A percentile compares a stretch with the other conserved stretches of the same genome.
Evolutionary conservation across 495 filamentous ascomycete species (phyloP).

Genomic region (Thermothielavioides terrestris): DNA sequence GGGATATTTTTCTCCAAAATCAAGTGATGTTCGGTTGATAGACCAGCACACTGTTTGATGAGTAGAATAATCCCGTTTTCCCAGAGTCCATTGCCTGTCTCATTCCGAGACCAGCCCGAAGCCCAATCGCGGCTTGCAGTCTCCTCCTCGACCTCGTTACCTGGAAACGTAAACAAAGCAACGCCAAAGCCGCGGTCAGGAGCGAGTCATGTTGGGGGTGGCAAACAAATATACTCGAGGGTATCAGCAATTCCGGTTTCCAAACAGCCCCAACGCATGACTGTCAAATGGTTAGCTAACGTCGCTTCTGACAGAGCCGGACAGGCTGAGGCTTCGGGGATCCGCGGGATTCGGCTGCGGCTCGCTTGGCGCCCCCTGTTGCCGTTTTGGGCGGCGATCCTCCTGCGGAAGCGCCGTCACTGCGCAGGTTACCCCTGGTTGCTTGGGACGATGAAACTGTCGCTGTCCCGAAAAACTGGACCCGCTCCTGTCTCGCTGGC

Average conservation of each 20-base stretch:
- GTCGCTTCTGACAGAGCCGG: background rate
- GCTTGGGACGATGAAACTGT: background rate
- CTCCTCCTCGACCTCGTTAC: too few relatives aligned
- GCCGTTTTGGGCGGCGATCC: background rate
- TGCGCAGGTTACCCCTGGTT: background rate
- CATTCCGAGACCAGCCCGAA: too few relatives aligned
- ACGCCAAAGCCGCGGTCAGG: background rate
- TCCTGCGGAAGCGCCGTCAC: background rate
- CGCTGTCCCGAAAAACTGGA: slow-evolving; percentile 1
- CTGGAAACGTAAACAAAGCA: too few relatives aligned
- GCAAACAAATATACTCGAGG: background rate
- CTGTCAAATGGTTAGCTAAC: background rate
- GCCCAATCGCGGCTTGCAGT: too few relatives aligned
- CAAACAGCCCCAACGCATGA: background rate
- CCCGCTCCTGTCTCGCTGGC: background rate
- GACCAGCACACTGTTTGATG: too few relatives aligned
- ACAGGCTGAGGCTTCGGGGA: background rate
- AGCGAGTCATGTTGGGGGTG: slow-evolving; percentile 7
- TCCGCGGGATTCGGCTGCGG: background rate
- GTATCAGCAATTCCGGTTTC: slow-evolving; percentile 2
- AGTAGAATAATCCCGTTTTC: too few relatives aligned
- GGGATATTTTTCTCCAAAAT: too few relatives aligned
- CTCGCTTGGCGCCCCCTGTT: slow-evolving; percentile 1
- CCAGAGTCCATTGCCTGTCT: too few relatives aligned
- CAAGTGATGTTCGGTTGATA: too few relatives aligned